Evolutionary conservation across 1,284 basidiomycete genomes (phyloP), one percentile per base, ranked within the genome.

Genomic region (Veloporphyrellus conicus): DNA sequence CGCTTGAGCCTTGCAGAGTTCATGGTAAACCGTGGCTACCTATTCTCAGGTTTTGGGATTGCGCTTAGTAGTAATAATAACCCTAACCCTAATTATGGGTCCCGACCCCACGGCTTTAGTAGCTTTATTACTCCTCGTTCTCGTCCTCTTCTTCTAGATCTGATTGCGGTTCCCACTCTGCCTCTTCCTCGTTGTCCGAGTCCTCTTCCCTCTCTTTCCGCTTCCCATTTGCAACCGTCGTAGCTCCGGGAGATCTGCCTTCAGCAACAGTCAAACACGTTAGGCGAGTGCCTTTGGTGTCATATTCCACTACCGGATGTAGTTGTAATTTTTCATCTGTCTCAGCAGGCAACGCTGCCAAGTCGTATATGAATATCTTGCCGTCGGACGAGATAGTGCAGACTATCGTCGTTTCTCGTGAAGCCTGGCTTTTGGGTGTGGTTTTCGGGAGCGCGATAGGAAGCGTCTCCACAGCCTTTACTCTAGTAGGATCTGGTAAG

Each of bases 301-400:
- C 86, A 62, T 92, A 93, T 43, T 70, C 74, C 3, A 77, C 77
- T 2, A 82, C 69, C 0, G 90, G 81, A 31, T 68, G 56, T 20
- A 89, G 68, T 50, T 78, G 66, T 15, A 64, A 28, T 32, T 62
- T 58, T 49, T 69, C 66, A 45, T 56, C 42, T 41, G 52, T 29
- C 47, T 55, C 20, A 4, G 56, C 43, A 16, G 74, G 71, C 3
- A 86, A 60, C 1, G 63, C 58, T 2, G 76, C 73, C 28, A 93
- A 69, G 64, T 94, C 85, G 66, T 87, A 92, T 12, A 93, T 63
- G 57, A 84, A 81, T 56, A 94, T 82, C 46, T 81, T 79, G 9
- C 92, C 92, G 54, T 94, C 92, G 0, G 90, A 91, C 0, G 90
- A 93, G 12, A 81, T 82, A 3, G 89, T 87, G 48, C 80, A 77